A percentile compares a stretch with the other conserved stretches of the same genome.
These are phyloP conservation scores for Coemansia sp. DNA, from an alignment of 192 early-diverging fungal species.

Conservation along the genomic window DNA sequence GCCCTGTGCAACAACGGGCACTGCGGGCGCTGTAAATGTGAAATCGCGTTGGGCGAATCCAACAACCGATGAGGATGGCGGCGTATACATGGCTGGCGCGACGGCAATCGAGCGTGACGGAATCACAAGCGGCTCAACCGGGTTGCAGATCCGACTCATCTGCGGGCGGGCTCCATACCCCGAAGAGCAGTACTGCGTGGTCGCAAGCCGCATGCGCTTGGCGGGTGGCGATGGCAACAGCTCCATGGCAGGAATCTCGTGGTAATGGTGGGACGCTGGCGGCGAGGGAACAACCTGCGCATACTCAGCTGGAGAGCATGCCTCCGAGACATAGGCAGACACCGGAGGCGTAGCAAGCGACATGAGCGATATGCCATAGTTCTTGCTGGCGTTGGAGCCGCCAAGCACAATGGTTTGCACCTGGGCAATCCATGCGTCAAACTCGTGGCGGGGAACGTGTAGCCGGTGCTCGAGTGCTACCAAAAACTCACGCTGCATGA, in stretches of 20 bases:
- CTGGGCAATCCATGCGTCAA: slow-evolving; percentile 65
- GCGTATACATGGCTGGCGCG: slow-evolving; percentile 30
- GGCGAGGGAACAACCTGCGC: slow-evolving; percentile 52
- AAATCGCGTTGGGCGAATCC: slow-evolving; percentile 41
- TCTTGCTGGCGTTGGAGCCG: slow-evolving; percentile 6
- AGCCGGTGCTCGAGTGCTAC: slow-evolving; percentile 72
- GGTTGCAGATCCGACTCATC: neutral
- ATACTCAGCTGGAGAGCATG: slow-evolving; percentile 25
- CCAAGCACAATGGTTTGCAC: slow-evolving; percentile 42
- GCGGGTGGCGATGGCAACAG: slow-evolving; percentile 36
- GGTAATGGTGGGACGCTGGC: slow-evolving; percentile 10
- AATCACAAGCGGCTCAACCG: slow-evolving; percentile 24
- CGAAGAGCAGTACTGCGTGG: slow-evolving; percentile 12
- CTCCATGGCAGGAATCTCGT: slow-evolving; percentile 22
- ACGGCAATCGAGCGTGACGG: slow-evolving; percentile 14
- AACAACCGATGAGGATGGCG: slow-evolving; percentile 22
- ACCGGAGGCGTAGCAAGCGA: slow-evolving; percentile 8
- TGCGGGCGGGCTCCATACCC: slow-evolving; percentile 8
- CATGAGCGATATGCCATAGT: slow-evolving; percentile 5
- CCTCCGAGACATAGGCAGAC: slow-evolving; percentile 9
- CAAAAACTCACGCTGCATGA: slow-evolving; percentile 88
- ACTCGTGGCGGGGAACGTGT: slow-evolving; percentile 68
- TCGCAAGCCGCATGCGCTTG: slow-evolving; percentile 42
- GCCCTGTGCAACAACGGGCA: slow-evolving; percentile 5
- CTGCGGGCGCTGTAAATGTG: slow-evolving; percentile 38